Evolutionary conservation across 495 filamentous ascomycete genomes (phyloP), one percentile per base, ranked within the genome.

Genomic region (Articulospora tetracladia): DNA sequence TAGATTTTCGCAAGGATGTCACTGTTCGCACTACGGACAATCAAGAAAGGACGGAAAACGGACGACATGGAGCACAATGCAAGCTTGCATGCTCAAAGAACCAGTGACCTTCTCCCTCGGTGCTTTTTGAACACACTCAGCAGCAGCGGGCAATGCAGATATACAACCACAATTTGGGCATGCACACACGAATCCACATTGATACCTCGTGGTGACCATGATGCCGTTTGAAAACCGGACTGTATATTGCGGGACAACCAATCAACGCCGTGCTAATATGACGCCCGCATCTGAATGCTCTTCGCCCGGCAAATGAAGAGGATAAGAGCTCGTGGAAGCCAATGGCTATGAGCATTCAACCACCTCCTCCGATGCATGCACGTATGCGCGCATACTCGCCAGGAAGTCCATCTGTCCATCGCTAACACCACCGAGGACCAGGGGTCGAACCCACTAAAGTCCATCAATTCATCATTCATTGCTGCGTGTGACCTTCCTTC

Each of bases 381-480:
- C 36, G 23, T 27, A 27, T 50, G 47, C 20, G 47, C 47, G 47
- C 20, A 25, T 24, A 25, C 47, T 50, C 47, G 47, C 47, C 25
- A 50, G 47, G 23, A 50, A 27, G 47, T 8, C 32, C 53, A 24
- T 44, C 20, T 24, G 6, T 11, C 26, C 28, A 51, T 30, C 48
- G 49, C 24, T 19, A 3, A 44, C 4, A 7, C 39, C 39, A 19
- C 39, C 39, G 39, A 44, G 4, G 39, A 7, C 39, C 17, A 44
- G 39, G 39, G 39, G 23, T 19, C 47, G 15, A 23, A 23, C 24
- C 28, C 57, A 23, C 44, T 59, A 24, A 53, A 50, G 30, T 58
- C 54, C 48, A 47, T 54, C 36, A 53, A 62, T 54, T 62, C 60
- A 58, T 58, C 47, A 62, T 19, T 52, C 55, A 48, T 61, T 20